Evolutionary conservation across 768 basidiomycete species (phyloP), one percentile per base, ranked within the genome.

Genomic region (Boletus rubescentipes): DNA sequence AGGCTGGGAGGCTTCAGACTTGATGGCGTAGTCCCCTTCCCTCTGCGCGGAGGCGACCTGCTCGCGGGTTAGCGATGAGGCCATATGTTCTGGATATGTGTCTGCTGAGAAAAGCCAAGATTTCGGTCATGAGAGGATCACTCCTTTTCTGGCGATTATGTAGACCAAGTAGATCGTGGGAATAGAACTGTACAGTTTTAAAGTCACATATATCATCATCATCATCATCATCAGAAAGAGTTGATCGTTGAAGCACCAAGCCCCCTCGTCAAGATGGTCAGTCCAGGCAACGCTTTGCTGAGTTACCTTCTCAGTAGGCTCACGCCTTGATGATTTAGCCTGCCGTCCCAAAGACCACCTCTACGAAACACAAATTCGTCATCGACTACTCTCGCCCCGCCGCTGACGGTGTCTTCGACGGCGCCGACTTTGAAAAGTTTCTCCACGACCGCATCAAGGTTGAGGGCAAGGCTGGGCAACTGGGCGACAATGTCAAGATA

Each of bases 371-470:
- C 73, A 91, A 89, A 75, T 93, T 91, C 72, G 72, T 83, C 70
- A 80, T 93, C 69, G 91, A 93, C 79, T 93, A 86, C 79, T 88
- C 90, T 46, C 86, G 84, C 60, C 91, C 91, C 56, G 91, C 90
- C 38, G 72, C 75, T 56, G 83, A 84, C 64, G 76, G 75, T 42
- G 77, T 82, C 65, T 83, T 82, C 58, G 83, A 85, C 63, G 80
- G 81, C 44, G 83, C 80, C 57, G 81, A 79, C 54, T 87, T 80
- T 72, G 86, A 87, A 73, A 98, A 97, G 73, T 97, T 86, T 79
- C 81, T 96, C 47, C 91, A 93, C 67, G 93, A 95, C 75, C 89
- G 89, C 64, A 91, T 93, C 67, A 95, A 96, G 79, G 87, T 96
- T 61, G 91, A 93, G 52, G 89, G 89, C 42, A 94, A 94, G 80